Evolutionary conservation across 2,329 filamentous ascomycete genomes (phyloP).

Genomic region (Nemania sp.): DNA sequence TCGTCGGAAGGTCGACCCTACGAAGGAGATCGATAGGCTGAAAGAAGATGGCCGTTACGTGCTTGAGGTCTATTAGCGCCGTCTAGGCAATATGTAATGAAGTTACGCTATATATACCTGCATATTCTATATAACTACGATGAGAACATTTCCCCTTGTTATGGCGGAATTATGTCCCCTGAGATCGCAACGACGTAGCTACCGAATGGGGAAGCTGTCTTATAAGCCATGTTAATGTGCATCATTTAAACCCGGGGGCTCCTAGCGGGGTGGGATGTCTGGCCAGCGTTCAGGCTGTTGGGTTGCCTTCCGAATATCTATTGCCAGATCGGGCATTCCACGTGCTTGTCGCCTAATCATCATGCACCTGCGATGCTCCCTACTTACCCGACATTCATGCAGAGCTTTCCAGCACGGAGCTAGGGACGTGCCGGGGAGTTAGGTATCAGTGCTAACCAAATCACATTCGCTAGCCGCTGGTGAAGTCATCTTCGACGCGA

Average conservation of each 20-base stretch:
- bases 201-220: constrained; percentile 9
- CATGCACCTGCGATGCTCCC: not conserved
- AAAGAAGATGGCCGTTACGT: constrained; percentile 97
- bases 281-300: constrained; percentile 11
- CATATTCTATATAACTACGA: too few relatives aligned
- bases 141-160: not conserved
- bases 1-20: constrained; percentile 80
- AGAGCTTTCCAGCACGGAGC: not conserved
- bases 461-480: not conserved
- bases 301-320: constrained; percentile 10
- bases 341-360: constrained; percentile 19
- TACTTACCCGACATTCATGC: not conserved
- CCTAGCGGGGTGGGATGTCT: constrained; percentile 12
- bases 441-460: not conserved
- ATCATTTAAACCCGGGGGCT: not conserved
- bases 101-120: constrained; percentile 12
- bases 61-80: constrained; percentile 84
- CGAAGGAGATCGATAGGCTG: constrained; percentile 92
- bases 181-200: constrained; percentile 5
- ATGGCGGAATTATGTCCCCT: not conserved
- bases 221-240: not conserved
- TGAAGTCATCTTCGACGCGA: not conserved
- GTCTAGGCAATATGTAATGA: constrained; percentile 16
- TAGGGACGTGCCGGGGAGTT: too few relatives aligned
- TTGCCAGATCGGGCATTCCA: constrained; percentile 17